A percentile compares a stretch with the other conserved stretches of the same genome.
Evolutionary conservation across 441 rosid species (phyloP).

Genomic region (Metrosideros polymorpha): DNA sequence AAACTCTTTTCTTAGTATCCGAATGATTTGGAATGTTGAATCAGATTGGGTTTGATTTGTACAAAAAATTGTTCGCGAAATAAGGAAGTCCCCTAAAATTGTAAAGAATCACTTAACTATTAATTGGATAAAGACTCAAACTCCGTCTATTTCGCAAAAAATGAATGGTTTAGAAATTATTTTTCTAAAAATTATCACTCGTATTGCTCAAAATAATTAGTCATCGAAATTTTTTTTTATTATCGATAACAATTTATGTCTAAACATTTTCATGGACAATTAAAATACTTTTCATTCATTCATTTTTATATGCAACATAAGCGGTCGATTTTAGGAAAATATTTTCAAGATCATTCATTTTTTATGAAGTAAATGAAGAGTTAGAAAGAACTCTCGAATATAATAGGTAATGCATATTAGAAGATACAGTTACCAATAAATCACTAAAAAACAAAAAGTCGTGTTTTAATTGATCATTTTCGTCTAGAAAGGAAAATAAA

Average conservation of each 20-base stretch:
- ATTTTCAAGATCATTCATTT: no score
- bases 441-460: background rate
- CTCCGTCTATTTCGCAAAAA: no score
- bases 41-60: background rate
- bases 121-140: background rate
- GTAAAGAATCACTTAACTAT: background rate
- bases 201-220: no score
- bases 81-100: background rate
- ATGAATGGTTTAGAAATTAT: no score
- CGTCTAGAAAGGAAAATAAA: background rate
- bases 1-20: background rate
- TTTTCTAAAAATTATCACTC: no score
- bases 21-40: background rate
- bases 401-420: background rate
- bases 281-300: no score
- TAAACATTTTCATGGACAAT: no score
- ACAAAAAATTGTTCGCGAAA: background rate
- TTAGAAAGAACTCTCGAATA: background rate
- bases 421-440: background rate
- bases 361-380: no score
- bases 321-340: no score
- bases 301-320: no score
- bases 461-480: background rate
- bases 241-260: no score
- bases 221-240: no score